phyloP scores from a whole-genome alignment of 306 rosid genomes.

The Quercus dentata region DNA sequence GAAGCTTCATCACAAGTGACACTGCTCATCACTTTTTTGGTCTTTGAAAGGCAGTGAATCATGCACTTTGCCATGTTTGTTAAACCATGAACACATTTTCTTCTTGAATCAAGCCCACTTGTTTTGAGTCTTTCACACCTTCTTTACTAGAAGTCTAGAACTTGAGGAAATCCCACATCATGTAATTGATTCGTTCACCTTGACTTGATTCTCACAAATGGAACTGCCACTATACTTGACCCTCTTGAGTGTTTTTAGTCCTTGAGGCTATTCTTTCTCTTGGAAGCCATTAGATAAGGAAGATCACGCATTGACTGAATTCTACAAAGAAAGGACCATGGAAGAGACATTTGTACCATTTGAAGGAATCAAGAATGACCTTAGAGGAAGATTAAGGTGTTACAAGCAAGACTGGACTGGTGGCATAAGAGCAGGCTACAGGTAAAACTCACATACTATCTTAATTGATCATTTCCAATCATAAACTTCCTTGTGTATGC shows the following conservation, averaged over 20 bases:
- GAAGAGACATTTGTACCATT: conserved; percentile 85
- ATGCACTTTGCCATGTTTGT: conserved; percentile 16
- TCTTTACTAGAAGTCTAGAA: neutral
- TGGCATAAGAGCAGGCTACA: conserved; percentile 71
- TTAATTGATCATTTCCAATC: neutral
- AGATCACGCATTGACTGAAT: neutral
- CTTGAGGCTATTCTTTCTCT: neutral
- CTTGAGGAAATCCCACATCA: conserved; percentile 16
- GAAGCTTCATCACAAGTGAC: conserved; percentile 5
- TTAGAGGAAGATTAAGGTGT: conserved; percentile 75
- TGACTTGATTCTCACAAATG: neutral
- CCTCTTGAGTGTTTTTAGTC: neutral
- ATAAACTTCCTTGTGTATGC: neutral
- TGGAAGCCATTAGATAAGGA: neutral
- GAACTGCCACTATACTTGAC: neutral
- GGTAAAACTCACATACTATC: conserved; percentile 32
- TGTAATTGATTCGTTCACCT: conserved; percentile 31
- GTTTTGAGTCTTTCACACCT: conserved; percentile 16
- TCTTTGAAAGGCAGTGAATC: conserved; percentile 31
- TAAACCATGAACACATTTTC: conserved; percentile 21
- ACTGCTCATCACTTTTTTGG: conserved; percentile 29
- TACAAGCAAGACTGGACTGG: conserved; percentile 88
- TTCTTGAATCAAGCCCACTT: neutral
- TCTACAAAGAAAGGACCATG: conserved; percentile 28
- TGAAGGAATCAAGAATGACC: conserved; percentile 84